Evolutionary conservation across 371 early-diverging fungal species (phyloP).

Genomic region (Choanephora cucurbitarum): DNA sequence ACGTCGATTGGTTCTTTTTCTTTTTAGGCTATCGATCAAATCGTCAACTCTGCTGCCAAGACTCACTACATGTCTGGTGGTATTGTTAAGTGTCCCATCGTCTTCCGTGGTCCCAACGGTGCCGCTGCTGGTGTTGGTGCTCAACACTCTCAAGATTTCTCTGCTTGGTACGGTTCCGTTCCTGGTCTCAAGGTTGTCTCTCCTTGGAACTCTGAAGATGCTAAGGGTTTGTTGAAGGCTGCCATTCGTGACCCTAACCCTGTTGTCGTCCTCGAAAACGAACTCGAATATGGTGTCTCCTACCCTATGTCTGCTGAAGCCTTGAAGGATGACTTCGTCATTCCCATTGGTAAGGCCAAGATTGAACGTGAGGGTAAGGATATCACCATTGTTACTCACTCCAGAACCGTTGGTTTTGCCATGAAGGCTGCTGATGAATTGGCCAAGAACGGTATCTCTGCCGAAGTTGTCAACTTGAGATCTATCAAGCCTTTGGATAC

Average conservation of each 20-base stretch:
- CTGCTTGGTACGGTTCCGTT: constrained; percentile 98
- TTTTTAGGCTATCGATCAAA: constrained; percentile 96
- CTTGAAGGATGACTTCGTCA: constrained; percentile 84
- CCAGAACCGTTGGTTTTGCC: constrained; percentile 86
- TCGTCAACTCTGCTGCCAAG: constrained; percentile 99
- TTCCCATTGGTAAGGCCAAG: constrained; percentile 98
- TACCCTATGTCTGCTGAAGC: constrained; percentile 88
- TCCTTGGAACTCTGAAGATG: constrained; percentile 98
- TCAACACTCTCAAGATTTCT: constrained; percentile 99
- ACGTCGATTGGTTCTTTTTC: constrained; percentile 1
- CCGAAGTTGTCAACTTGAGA: constrained; percentile 97
- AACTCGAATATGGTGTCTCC: constrained; percentile 95
- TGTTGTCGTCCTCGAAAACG: constrained; percentile 98
- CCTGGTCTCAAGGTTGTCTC: constrained; percentile 99
- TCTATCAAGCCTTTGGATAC: constrained; percentile 98
- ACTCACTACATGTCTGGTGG: constrained; percentile 99
- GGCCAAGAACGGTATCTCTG: constrained; percentile 83
- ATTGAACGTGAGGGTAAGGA: constrained; percentile 90
- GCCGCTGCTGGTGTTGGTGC: constrained; percentile 99
- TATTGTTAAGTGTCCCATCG: constrained; percentile 89
- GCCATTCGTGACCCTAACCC: constrained; percentile 99
- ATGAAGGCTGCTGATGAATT: constrained; percentile 92
- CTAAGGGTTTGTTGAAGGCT: constrained; percentile 95
- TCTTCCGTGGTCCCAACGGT: constrained; percentile 99
- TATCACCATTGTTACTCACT: constrained; percentile 96